These are phyloP conservation scores for Zarea fungicola DNA, from an alignment of 2,329 filamentous ascomycete species.

Conservation along the genomic window DNA sequence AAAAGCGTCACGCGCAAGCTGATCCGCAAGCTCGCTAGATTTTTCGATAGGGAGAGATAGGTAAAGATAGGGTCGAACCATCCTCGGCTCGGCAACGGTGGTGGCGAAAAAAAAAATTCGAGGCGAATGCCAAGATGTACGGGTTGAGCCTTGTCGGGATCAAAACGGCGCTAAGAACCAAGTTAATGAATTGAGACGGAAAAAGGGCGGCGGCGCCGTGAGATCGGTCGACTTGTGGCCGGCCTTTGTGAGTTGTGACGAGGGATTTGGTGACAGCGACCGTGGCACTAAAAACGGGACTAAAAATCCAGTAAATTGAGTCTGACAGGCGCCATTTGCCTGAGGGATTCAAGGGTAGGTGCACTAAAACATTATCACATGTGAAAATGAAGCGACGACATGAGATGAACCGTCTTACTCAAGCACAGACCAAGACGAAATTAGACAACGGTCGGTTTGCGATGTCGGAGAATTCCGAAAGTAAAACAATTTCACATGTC, in stretches of 20 bases:
- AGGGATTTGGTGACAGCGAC: slow-evolving; percentile 1
- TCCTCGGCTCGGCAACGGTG: slow-evolving; percentile 9
- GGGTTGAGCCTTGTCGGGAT: no score
- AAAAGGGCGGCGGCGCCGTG: no score
- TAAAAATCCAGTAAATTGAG: no score
- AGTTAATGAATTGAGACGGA: no score
- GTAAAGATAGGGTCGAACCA: no score
- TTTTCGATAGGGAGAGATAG: no score
- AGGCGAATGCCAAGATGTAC: neutral
- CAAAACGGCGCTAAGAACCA: no score
- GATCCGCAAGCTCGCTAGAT: no score
- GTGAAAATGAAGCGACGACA: neutral
- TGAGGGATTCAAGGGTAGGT: neutral
- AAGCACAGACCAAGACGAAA: neutral
- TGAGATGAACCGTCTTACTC: neutral
- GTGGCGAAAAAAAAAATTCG: neutral
- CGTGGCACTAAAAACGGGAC: neutral
- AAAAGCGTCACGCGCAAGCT: no score
- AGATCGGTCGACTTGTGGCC: neutral
- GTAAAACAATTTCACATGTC: neutral
- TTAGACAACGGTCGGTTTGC: neutral
- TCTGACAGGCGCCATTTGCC: neutral
- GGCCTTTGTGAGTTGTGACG: slow-evolving; percentile 7
- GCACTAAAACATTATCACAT: slow-evolving; percentile 10
- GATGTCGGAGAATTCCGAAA: neutral